Conservation (phyloP, 164 flowering plant genomes). For the Nymphaea colorata region DNA sequence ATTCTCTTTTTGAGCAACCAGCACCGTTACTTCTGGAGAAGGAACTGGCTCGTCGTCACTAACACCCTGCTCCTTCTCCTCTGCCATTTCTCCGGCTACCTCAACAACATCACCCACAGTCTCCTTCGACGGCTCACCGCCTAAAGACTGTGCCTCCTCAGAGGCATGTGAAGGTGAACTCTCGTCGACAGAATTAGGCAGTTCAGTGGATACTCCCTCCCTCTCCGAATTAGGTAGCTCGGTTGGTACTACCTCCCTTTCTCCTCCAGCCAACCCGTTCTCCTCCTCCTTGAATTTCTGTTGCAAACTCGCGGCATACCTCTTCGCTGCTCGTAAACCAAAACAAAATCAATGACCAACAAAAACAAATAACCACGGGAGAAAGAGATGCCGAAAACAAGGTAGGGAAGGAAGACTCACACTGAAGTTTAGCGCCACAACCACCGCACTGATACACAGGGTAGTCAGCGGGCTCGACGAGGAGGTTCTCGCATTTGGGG, state of each 20-base stretch:
- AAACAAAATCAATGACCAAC: background rate
- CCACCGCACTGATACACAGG: constrained; percentile 54
- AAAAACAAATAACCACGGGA: background rate
- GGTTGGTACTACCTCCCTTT: background rate
- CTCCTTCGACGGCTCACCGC: background rate
- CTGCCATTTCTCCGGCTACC: background rate
- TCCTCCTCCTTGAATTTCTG: background rate
- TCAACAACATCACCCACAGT: background rate
- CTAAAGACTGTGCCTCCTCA: background rate
- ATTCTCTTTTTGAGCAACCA: background rate
- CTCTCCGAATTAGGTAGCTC: background rate
- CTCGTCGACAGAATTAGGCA: background rate
- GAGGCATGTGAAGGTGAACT: background rate
- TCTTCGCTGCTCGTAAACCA: background rate
- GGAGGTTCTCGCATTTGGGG: constrained; percentile 47
- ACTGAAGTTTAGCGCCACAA: constrained; percentile 46
- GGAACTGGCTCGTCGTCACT: background rate
- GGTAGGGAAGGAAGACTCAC: constrained; percentile 15
- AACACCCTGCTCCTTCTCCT: background rate
- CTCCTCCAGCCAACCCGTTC: background rate
- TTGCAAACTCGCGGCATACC: background rate
- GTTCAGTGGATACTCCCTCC: background rate
- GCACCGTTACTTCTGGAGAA: background rate
- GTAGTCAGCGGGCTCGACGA: constrained; percentile 33
- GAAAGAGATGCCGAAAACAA: background rate